Conservation (phyloP, 345 rosid genomes). For the Bruguiera sexangula region DNA sequence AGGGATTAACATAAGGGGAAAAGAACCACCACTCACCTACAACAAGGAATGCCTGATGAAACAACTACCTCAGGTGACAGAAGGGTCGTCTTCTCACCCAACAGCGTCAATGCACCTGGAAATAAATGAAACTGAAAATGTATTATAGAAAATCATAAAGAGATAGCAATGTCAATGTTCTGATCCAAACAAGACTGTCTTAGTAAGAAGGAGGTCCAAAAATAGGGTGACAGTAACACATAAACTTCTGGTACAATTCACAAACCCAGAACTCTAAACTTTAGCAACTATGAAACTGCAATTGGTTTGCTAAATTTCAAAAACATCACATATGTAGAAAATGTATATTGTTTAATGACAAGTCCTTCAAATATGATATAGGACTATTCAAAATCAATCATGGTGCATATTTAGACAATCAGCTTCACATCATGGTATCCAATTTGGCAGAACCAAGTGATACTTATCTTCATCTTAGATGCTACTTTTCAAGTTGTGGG, state of each 20-base stretch:
- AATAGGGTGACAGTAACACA: background rate
- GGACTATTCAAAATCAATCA: background rate
- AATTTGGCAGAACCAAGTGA: no score
- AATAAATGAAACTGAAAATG: slow-evolving; percentile 26
- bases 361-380: background rate
- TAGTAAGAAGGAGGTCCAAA: background rate
- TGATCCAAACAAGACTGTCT: slow-evolving; percentile 3
- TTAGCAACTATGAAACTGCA: background rate
- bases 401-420: background rate
- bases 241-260: background rate
- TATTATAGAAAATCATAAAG: slow-evolving; percentile 13
- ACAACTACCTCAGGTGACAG: slow-evolving; percentile 80
- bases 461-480: no score
- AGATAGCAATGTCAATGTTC: slow-evolving; percentile 8
- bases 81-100: slow-evolving; percentile 99
- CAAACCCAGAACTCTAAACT: background rate
- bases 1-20: slow-evolving; percentile 5
- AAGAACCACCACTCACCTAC: slow-evolving; percentile 57
- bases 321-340: background rate
- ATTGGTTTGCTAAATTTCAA: background rate
- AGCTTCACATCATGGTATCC: no score
- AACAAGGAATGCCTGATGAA: slow-evolving; percentile 89
- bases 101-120: slow-evolving; percentile 74
- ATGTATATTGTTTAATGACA: background rate
- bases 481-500: background rate